Evolutionary conservation across 345 rosid genomes (phyloP).

Genomic region (Laguncularia racemosa): DNA sequence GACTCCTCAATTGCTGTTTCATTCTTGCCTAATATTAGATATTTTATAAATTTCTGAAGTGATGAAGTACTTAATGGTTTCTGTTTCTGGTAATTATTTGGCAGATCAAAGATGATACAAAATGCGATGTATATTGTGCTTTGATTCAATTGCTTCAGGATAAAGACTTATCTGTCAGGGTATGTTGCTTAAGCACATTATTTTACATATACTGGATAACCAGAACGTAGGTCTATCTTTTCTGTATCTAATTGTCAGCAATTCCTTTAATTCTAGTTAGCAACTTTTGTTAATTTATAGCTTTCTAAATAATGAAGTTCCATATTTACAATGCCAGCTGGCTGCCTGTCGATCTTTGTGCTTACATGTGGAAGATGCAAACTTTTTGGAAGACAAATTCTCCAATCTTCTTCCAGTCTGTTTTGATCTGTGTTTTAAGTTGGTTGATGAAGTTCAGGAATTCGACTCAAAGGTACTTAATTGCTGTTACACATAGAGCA

Average conservation of each 20-base stretch:
- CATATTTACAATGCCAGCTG: conserved; percentile 48
- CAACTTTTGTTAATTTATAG: neutral
- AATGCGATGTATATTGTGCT: conserved; percentile 85
- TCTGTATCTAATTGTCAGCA: conserved; percentile 1
- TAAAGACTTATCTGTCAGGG: conserved; percentile 84
- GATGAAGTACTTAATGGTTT: neutral
- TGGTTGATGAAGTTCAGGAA: conserved; percentile 93
- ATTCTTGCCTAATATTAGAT: too few species aligned
- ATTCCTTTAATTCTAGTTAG: neutral
- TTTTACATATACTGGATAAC: neutral
- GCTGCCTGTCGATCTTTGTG: conserved; percentile 97
- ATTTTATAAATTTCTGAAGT: too few species aligned
- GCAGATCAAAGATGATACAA: conserved; percentile 90
- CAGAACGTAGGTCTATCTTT: neutral
- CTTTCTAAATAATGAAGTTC: conserved; percentile 23
- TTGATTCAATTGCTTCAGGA: conserved; percentile 78
- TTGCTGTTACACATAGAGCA: neutral
- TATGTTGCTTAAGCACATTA: conserved; percentile 21
- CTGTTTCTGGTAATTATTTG: conserved; percentile 20
- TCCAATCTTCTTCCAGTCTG: conserved; percentile 85
- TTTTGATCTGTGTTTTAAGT: conserved; percentile 81
- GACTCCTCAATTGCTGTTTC: too few species aligned
- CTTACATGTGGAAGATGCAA: conserved; percentile 90
- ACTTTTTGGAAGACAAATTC: conserved; percentile 68
- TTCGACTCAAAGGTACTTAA: conserved; percentile 86